Base-by-base conservation (phyloP, 1,284 basidiomycete genomes). In the Ceratobasidium sp. region DNA sequence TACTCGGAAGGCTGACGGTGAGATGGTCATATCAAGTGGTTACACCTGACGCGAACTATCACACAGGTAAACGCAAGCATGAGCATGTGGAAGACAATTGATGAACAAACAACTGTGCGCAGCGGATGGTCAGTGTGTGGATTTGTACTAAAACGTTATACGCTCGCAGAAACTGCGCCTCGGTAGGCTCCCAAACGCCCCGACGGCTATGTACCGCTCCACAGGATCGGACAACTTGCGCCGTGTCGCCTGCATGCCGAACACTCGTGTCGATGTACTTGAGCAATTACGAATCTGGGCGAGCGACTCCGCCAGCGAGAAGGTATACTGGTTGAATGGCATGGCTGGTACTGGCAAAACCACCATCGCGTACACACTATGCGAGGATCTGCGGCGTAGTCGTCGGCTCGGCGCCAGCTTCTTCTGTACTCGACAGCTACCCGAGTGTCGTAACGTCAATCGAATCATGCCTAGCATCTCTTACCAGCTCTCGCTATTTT, bases 251-350 rank as follows among this genome's bases (percentile, higher is more conserved):
- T 69, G 67, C 44, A 69, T 52, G 3, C 23, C 16, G 10, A 52
- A 70, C 35, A 70, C 68, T 46, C 50, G 68, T 2, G 35, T 46
- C 2, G 48, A 10, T 6, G 27, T 73, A 3, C 14, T 73, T 1
- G 33, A 59, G 6, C n/a, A 52, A 18, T 41, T 73, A 10, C 41
- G 23, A 18, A 16, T 48, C 20, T 73, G 70, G 70, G 27, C 30
- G 1, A 4, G 27, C n/a, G 59, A 62, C 27, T 3, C 44, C 1
- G 16, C 20, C 6, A 20, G 35, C 2, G 41, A 33, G 59, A 48
- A 38, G 35, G 20, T 73, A 20, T 73, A 73, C 46, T 73, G 55
- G 55, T 23, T 73, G 59, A 62, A 62, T 44, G 70, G n/a, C n/a
- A n/a, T n/a, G n/a, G n/a, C n/a, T n/a, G n/a, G n/a, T n/a, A n/a